Percentiles rank a stretch among this genome's conserved stretches.
Evolutionary conservation across 1,284 basidiomycete species (phyloP).

Genomic region (Puccinia coronata): DNA sequence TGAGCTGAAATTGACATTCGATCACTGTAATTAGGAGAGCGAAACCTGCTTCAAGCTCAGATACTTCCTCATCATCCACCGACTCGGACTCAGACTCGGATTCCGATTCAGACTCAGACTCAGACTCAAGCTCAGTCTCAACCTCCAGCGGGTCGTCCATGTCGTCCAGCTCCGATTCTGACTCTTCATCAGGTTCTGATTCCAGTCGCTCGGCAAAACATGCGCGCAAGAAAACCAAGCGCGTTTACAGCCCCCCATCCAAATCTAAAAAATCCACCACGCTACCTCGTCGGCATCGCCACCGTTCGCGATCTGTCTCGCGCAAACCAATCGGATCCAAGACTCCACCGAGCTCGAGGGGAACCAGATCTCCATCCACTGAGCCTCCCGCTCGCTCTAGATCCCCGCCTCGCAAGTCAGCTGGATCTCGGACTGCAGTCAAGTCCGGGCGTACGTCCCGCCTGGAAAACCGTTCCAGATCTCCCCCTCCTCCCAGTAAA

Average conservation of each 20-base stretch:
- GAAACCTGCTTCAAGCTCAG: background rate
- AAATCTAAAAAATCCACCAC: background rate
- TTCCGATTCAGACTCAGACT: conserved; percentile 27
- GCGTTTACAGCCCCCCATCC: background rate
- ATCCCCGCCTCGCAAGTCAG: background rate
- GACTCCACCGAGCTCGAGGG: background rate
- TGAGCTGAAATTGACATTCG: background rate
- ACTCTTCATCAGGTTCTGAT: conserved; percentile 19
- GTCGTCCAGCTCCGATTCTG: conserved; percentile 23
- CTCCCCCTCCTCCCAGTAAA: conserved; percentile 1
- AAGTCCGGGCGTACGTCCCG: background rate
- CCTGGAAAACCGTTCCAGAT: background rate
- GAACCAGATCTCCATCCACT: background rate
- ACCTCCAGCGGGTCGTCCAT: background rate
- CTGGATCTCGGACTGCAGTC: conserved; percentile 11
- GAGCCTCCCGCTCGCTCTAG: background rate
- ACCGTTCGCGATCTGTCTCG: conserved; percentile 16
- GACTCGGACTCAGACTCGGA: no score
- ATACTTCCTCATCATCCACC: conserved; percentile 24
- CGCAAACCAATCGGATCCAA: conserved; percentile 8
- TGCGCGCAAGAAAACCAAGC: conserved; percentile 8
- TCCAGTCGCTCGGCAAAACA: conserved; percentile 12
- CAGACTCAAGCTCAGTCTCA: conserved; percentile 11
- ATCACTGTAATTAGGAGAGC: background rate
- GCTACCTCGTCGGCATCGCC: conserved; percentile 17